Base-by-base conservation (phyloP, 805 yeast genomes). In the Candida silvatica region DNA sequence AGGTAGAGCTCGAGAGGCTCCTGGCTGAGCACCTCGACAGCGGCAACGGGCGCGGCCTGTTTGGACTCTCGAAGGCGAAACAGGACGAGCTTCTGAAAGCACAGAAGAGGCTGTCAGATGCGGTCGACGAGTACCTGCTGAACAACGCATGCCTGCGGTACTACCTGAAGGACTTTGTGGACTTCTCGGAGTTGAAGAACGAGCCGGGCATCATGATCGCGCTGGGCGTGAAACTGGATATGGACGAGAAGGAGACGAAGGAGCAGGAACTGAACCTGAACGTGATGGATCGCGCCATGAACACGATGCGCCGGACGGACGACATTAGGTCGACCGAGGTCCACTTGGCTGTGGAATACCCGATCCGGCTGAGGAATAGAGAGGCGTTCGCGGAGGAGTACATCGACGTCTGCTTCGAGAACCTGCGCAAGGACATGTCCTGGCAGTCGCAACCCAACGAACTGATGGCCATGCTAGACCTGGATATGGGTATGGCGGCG, bases 321-420 rank as follows among this genome's bases (percentile, higher is more conserved):
- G 46, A 47, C 24, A 26, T 56, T 5, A 31, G 31, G 4, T 42
- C 47, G n/a, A 22, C 25, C 3, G 32, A 29, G 3, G 12, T 44
- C 1, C 47, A 46, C 22, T 24, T 54, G 35, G 49, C 47, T 3
- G 35, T 53, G 5, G 49, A 51, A 32, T 45, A 44, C 24, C 54
- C 56, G 4, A 24, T 48, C 5, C 28, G 20, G 18, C 29, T 18
- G 1, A 36, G 40, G n/a, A 35, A 38, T 29, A 32, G 32, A 22
- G 40, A 43, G 6, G 43, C 38, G 17, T 44, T 38, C 31, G 31
- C 31, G 2, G 19, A 37, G 2, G 50, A 52, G 22, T 48, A 47
- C 32, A 28, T 54, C 15, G 58, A 52, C 37, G 29, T 57, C 17
- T 57, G 62, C 35, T 56, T 56, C 35, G 62, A 57, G 32, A 57